A percentile compares a stretch with the other conserved stretches of the same genome.
Evolutionary conservation across 371 early-diverging fungal species (phyloP).

Genomic region (Encephalitozoon intestinalis): DNA sequence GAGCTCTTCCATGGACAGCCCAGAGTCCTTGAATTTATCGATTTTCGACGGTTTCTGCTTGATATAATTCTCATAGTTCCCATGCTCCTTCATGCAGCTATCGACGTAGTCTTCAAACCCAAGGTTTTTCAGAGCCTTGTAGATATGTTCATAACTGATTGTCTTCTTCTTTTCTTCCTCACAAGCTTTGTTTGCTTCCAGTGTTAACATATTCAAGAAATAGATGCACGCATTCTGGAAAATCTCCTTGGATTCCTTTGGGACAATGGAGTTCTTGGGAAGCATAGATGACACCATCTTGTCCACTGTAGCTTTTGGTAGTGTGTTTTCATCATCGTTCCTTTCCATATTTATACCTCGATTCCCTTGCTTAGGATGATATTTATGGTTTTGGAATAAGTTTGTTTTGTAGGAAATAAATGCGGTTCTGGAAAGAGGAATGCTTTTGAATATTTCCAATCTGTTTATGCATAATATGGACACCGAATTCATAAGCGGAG

Average conservation of each 20-base stretch:
- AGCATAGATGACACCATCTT: conserved; percentile 84
- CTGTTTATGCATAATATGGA: conserved; percentile 25
- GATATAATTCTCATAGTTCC: conserved; percentile 70
- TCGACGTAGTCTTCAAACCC: conserved; percentile 81
- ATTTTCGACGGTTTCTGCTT: conserved; percentile 78
- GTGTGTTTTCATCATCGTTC: conserved; percentile 49
- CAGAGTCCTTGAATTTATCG: conserved; percentile 73
- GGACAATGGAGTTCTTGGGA: conserved; percentile 68
- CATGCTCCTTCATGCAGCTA: conserved; percentile 74
- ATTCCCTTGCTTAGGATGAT: not conserved
- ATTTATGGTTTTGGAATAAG: conserved; percentile 8
- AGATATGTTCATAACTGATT: conserved; percentile 87
- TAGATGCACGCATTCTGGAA: conserved; percentile 78
- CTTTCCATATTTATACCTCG: conserved; percentile 25
- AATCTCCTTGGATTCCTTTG: conserved; percentile 84
- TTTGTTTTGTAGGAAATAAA: not conserved
- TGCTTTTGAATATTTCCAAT: not conserved
- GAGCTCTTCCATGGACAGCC: conserved; percentile 79
- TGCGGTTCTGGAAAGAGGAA: not conserved
- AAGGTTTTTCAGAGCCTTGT: conserved; percentile 72
- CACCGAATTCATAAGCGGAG: conserved; percentile 25
- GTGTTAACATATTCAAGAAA: conserved; percentile 61
- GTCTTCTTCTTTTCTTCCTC: conserved; percentile 92
- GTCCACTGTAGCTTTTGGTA: conserved; percentile 76
- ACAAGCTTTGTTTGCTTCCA: conserved; percentile 86